Evolutionary conservation across 306 rosid species (phyloP).

Genomic region (Citrullus amarus): DNA sequence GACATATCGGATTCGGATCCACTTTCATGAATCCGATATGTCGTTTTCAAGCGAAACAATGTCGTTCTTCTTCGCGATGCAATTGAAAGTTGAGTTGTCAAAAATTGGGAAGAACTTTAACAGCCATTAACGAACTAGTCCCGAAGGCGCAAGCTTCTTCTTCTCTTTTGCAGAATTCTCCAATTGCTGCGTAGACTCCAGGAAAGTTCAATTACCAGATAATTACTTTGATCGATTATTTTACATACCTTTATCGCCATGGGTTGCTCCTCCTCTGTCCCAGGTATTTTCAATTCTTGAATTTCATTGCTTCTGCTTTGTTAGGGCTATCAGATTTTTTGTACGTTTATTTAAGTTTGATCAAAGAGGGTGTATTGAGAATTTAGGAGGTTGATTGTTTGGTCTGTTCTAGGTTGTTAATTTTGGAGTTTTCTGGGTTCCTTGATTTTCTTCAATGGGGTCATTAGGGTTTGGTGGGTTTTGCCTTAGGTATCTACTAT

Average conservation of each 20-base stretch:
- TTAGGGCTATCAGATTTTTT: not conserved
- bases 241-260: constrained; percentile 9
- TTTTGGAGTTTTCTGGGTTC: not conserved
- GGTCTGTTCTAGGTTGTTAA: not conserved
- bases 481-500: not conserved
- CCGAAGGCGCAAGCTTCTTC: not conserved
- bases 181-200: not conserved
- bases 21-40: not conserved
- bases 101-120: not conserved
- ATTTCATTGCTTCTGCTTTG: not conserved
- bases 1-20: not conserved
- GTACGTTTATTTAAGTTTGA: not conserved
- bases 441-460: not conserved
- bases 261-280: constrained; percentile 83
- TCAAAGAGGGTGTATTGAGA: not conserved
- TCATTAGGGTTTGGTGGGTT: not conserved
- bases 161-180: not conserved
- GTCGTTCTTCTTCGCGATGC: not conserved
- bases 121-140: constrained; percentile 12
- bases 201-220: not conserved
- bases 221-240: not conserved
- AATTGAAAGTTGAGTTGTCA: not conserved
- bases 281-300: constrained; percentile 27
- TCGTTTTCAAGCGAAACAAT: not conserved
- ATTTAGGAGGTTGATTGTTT: not conserved